Evolutionary conservation across 1,284 basidiomycete genomes (phyloP), one percentile per base, ranked within the genome.

Genomic region (Ceratobasidium sp.): DNA sequence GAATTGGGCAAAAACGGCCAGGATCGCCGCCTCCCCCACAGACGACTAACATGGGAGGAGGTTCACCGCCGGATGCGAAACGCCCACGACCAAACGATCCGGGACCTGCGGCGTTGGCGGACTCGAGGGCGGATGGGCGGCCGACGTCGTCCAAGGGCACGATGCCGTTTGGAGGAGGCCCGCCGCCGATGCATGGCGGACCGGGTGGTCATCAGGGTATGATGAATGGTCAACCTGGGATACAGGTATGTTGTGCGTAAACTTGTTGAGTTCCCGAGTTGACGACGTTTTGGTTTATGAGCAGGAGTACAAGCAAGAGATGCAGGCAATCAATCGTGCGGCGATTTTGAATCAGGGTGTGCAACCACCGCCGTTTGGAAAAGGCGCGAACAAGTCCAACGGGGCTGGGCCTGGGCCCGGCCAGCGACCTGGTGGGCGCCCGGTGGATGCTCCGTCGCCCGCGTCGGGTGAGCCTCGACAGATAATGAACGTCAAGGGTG

Each of bases 291-390:
- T 30, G 59, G 16, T 52, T 52, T 52, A 64, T 62, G 70, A 73
- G 27, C 70, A 73, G 70, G 55, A 73, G 12, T 73, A 73, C n/a
- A 73, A 35, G 35, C 54, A 54, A 33, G 46, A 74, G 27, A 33
- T 74, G 1, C 2, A 16, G 12, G 44, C 44, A 6, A 20, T 30
- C 23, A 8, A 3, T 20, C 46, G 46, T 52, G 44, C 48, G 20
- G 46, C 27, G 14, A 74, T 74, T 27, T n/a, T 74, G 30, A 64
- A 35, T 18, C 41, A 74, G n/a, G 71, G 71, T 12, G 59, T 35
- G 20, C 71, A 74, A 41, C 59, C 71, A 14, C 59, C 71, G 14
- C 71, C 71, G 71, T 74, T 74, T 74, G 71, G 59, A 8, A 60
- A 60, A 41, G 44, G 41, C 57, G 38, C 23, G 54, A 30, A 35